These are phyloP conservation scores for Hypoxylon cercidicola DNA, from an alignment of 495 filamentous ascomycete genomes.

Conservation along the genomic window DNA sequence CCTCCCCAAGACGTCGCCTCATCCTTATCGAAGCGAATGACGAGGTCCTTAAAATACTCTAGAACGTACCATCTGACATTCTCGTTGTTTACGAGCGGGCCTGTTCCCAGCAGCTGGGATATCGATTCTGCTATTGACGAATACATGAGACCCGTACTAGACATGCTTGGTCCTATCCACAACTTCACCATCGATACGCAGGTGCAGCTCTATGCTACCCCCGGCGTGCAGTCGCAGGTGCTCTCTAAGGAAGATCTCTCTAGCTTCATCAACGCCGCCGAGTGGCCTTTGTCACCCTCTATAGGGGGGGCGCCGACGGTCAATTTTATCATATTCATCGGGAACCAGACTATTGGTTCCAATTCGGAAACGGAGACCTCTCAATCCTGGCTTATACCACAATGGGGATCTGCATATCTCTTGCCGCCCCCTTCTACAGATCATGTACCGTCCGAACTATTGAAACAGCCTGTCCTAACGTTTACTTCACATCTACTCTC, in stretches of 20 bases:
- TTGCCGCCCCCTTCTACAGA: slow-evolving; percentile 66
- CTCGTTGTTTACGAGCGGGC: slow-evolving; percentile 86
- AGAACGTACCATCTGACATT: slow-evolving; percentile 96
- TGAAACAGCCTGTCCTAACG: slow-evolving; percentile 83
- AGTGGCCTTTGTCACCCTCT: slow-evolving; percentile 95
- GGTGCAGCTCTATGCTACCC: slow-evolving; percentile 89
- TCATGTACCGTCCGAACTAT: slow-evolving; percentile 57
- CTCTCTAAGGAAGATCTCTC: slow-evolving; percentile 88
- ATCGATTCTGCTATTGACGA: slow-evolving; percentile 84
- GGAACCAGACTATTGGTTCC: slow-evolving; percentile 59
- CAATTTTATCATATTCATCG: slow-evolving; percentile 92
- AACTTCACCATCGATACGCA: slow-evolving; percentile 98
- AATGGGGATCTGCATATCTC: slow-evolving; percentile 94
- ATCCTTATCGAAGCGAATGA: slow-evolving; percentile 67
- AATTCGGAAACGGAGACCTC: slow-evolving; percentile 65
- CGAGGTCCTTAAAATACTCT: slow-evolving; percentile 87
- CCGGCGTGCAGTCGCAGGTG: slow-evolving; percentile 73
- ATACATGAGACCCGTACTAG: slow-evolving; percentile 83
- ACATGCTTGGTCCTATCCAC: slow-evolving; percentile 81
- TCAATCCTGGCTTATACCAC: slow-evolving; percentile 92
- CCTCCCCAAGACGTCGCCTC: slow-evolving; percentile 55
- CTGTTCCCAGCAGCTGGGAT: slow-evolving; percentile 87
- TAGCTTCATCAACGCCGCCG: slow-evolving; percentile 95
- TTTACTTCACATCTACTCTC: slow-evolving; percentile 94
- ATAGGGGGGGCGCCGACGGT: slow-evolving; percentile 93